Conservation (phyloP, 352 stramenopile genomes). For the Blastocystis sp. region DNA sequence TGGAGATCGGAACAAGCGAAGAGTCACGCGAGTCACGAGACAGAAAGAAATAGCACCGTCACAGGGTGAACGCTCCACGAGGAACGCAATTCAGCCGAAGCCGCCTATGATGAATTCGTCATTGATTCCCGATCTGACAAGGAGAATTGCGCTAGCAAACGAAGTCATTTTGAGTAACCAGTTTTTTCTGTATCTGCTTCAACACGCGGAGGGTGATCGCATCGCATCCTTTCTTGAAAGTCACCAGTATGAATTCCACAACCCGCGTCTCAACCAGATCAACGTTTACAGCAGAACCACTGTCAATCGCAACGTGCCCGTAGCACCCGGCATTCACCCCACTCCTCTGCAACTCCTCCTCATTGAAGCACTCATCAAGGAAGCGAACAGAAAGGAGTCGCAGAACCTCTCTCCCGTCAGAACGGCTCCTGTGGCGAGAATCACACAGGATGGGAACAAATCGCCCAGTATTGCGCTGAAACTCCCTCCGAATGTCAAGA, state of each 20-base stretch:
- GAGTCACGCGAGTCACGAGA: too few relatives aligned
- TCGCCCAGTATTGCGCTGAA: too few relatives aligned
- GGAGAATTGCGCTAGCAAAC: not conserved
- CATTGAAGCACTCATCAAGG: not conserved
- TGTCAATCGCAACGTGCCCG: not conserved
- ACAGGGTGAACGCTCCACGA: too few relatives aligned
- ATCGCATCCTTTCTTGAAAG: not conserved
- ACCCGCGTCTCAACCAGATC: not conserved
- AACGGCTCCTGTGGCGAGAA: not conserved
- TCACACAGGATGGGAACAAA: too few relatives aligned
- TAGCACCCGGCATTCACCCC: not conserved
- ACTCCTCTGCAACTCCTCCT: not conserved
- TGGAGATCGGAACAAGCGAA: too few relatives aligned
- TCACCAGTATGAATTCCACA: slow-evolving; percentile 2
- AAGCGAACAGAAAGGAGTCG: not conserved
- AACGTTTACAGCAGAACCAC: not conserved
- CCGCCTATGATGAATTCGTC: too few relatives aligned
- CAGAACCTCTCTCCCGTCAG: not conserved
- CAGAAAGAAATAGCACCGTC: too few relatives aligned
- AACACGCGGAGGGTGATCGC: not conserved
- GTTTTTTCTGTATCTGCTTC: slow-evolving; percentile 34
- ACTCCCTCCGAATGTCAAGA: too few relatives aligned
- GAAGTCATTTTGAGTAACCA: slow-evolving; percentile 16
- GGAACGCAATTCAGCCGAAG: too few relatives aligned
- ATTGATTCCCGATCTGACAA: too few relatives aligned